Conservation (phyloP, 169 alveolate genomes). For the Plasmodium reichenowi region DNA sequence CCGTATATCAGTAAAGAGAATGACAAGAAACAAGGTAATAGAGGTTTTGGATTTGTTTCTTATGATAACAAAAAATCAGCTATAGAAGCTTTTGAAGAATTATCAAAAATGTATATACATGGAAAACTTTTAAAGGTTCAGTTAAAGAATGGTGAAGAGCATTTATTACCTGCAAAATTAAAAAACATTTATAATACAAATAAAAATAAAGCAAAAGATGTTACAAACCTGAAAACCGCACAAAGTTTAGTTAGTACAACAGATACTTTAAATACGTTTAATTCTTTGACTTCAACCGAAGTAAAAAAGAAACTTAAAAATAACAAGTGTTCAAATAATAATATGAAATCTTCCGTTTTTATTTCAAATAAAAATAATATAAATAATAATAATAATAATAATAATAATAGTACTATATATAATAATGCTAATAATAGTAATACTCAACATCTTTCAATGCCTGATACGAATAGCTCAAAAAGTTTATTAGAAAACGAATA, state of each 20-base stretch:
- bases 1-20: conserved; percentile 79
- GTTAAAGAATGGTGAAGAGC: conserved; percentile 83
- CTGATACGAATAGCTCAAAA: conserved; percentile 15
- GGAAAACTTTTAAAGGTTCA: conserved; percentile 82
- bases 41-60: conserved; percentile 85
- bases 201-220: conserved; percentile 35
- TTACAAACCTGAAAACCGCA: conserved; percentile 41
- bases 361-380: conserved; percentile 9
- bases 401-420: neutral
- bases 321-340: conserved; percentile 13
- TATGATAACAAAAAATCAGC: conserved; percentile 83
- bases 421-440: conserved; percentile 13
- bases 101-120: conserved; percentile 79
- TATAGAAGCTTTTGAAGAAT: conserved; percentile 83
- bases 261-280: conserved; percentile 66
- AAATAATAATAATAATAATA: conserved; percentile 6
- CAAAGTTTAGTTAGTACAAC: conserved; percentile 74
- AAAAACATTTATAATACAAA: conserved; percentile 39
- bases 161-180: conserved; percentile 77
- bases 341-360: conserved; percentile 20
- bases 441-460: conserved; percentile 1
- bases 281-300: conserved; percentile 55
- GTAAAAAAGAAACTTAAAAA: conserved; percentile 16
- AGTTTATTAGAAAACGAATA: conserved; percentile 6
- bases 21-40: conserved; percentile 78